Base-by-base conservation (phyloP, 176 grass and related monocot genomes). In the Raddia guianensis region DNA sequence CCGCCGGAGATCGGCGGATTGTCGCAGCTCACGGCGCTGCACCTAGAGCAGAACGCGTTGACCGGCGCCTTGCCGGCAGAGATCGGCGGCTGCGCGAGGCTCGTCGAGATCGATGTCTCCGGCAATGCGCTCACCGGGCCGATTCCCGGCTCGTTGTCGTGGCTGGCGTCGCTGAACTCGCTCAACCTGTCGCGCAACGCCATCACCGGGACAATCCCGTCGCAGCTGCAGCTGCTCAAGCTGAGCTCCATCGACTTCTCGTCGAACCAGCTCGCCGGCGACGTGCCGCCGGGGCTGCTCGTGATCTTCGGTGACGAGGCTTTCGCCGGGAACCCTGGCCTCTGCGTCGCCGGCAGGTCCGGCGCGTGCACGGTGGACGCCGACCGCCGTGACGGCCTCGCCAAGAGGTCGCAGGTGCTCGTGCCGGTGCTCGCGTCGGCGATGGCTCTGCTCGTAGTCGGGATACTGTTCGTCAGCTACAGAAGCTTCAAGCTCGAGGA, bases 191-290 rank as follows among this genome's bases (percentile, higher is more conserved):
- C 91, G 1, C 6, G 15, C 18, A 97, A 97, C 68, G 19, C 47
- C 35, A 83, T 97, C 70, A 64, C 69, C 40, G 94, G 94, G 10
- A 9, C 67, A 49, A 92, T 97, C 13, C 94, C 94, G 9, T 14
- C 81, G 0, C 77, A 90, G 60, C 87, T 97, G 5, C 83, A 90
- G 50, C 50, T 56, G 44, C 73, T 97, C 2, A 94, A 97, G 80
- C 83, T 97, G 12, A 94, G 89, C 86, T 88, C 87, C 13, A 15
- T 97, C 13, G 91, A 97, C 78, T 91, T 97, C 87, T 97, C 94
- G 2, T 81, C 66, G 2, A 97, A 97, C 83, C 80, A 7, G 21
- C 76, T 97, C 2, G 89, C 83, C 1, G 94, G 94, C 3, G 61
- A 65, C 67, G 87, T 97, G 13, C 91, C 94, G 12, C 78, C 76